A percentile compares a stretch with the other conserved stretches of the same genome.
Conservation (phyloP, 2,329 filamentous ascomycete species). For the Aspergillus jensenii region DNA sequence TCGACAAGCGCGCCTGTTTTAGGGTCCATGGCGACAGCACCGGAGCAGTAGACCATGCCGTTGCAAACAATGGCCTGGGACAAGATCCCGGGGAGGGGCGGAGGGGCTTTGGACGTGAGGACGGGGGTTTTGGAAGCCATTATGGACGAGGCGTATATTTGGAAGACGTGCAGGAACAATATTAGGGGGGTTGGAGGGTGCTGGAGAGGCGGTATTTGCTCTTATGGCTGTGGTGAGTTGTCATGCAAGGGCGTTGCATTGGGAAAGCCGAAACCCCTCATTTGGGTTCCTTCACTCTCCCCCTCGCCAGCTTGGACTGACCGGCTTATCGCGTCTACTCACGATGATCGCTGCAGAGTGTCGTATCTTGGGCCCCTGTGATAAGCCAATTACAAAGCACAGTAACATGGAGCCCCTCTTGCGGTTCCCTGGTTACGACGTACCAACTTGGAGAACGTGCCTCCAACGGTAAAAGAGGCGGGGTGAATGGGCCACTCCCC, state of each 20-base stretch:
- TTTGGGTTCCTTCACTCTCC: not conserved
- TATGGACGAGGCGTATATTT: not conserved
- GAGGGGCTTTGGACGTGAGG: constrained; percentile 50
- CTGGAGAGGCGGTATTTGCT: not conserved
- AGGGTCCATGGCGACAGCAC: constrained; percentile 60
- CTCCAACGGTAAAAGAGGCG: not conserved
- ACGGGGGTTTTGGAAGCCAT: constrained; percentile 44
- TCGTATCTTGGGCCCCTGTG: not conserved
- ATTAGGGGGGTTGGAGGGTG: not conserved
- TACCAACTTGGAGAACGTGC: not conserved
- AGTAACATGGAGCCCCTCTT: not conserved
- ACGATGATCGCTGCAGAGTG: not conserved
- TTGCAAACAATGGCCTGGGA: constrained; percentile 63
- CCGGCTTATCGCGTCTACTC: not conserved
- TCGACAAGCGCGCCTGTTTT: constrained; percentile 55
- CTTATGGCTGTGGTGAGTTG: not conserved
- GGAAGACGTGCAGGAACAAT: not conserved
- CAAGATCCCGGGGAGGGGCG: constrained; percentile 55
- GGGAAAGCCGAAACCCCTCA: constrained; percentile 3
- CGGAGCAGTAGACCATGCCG: constrained; percentile 71
- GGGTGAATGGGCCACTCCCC: not conserved
- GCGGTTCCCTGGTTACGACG: not conserved
- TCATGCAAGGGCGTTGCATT: constrained; percentile 2
- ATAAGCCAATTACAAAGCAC: not conserved
- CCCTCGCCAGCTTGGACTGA: not conserved